phyloP scores from a whole-genome alignment of 495 filamentous ascomycete species.

The Usnea hakonensis region DNA sequence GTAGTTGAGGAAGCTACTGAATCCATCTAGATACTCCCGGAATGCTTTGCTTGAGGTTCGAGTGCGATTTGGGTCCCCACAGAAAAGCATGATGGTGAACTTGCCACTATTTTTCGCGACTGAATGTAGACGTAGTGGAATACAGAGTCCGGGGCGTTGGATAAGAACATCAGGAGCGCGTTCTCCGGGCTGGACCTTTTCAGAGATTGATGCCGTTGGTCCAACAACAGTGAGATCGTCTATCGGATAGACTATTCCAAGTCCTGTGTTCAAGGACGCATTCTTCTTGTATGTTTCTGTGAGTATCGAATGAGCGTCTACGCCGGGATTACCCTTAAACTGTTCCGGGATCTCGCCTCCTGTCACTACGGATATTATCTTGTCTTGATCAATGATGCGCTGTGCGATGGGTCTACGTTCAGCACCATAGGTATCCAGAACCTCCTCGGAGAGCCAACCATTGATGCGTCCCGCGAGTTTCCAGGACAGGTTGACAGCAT shows the following conservation, averaged over 20 bases:
- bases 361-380: constrained; percentile 19
- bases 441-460: constrained; percentile 27
- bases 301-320: constrained; percentile 10
- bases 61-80: constrained; percentile 5
- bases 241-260: constrained; percentile 12
- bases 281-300: constrained; percentile 5
- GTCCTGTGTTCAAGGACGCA: constrained; percentile 13
- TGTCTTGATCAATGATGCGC: constrained; percentile 40
- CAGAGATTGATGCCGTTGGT: neutral
- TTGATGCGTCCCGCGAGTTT: constrained; percentile 40
- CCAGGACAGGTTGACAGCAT: constrained; percentile 47
- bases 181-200: constrained; percentile 8
- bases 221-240: neutral
- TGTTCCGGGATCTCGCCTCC: constrained; percentile 15
- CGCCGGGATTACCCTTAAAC: constrained; percentile 1
- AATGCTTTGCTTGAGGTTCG: neutral
- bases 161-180: constrained; percentile 18
- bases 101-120: constrained; percentile 15
- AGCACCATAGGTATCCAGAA: constrained; percentile 37
- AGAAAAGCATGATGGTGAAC: constrained; percentile 16
- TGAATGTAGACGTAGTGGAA: constrained; percentile 12
- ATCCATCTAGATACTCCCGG: constrained; percentile 3
- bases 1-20: neutral
- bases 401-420: constrained; percentile 38
- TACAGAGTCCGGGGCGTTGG: constrained; percentile 11